Evolutionary conservation across 2,329 filamentous ascomycete genomes (phyloP).

Genomic region (Epichloe aotearoae): DNA sequence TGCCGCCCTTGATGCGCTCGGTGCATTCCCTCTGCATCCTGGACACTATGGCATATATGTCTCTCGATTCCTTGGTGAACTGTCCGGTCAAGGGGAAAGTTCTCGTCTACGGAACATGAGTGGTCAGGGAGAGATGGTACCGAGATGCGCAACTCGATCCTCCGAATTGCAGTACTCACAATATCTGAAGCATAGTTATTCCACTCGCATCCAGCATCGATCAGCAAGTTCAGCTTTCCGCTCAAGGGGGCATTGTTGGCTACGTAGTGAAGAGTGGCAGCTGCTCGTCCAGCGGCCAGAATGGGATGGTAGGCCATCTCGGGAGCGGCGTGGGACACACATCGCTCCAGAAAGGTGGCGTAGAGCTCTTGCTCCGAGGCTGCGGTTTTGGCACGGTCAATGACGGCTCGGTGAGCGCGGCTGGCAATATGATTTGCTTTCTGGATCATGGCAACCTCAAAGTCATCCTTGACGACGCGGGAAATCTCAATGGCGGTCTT

Average conservation of each 20-base stretch:
- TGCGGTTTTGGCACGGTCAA: constrained; percentile 48
- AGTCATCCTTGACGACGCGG: constrained; percentile 60
- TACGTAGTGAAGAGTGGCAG: constrained; percentile 78
- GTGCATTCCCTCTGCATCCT: constrained; percentile 78
- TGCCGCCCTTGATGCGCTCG: constrained; percentile 55
- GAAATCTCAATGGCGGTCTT: constrained; percentile 54
- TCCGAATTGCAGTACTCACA: constrained; percentile 21
- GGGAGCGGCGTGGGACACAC: constrained; percentile 60
- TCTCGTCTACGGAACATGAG: constrained; percentile 45
- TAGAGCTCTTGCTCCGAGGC: constrained; percentile 74
- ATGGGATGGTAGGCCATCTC: constrained; percentile 85
- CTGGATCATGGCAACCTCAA: constrained; percentile 59
- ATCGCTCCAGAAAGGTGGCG: constrained; percentile 63
- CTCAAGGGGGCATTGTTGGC: constrained; percentile 58
- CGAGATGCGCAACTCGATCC: not conserved
- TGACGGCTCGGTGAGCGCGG: constrained; percentile 50
- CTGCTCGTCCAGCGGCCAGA: constrained; percentile 65
- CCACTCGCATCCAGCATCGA: constrained; percentile 76
- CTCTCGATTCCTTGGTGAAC: constrained; percentile 55
- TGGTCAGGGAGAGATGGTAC: not conserved
- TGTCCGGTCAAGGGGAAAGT: constrained; percentile 65
- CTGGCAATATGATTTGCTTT: constrained; percentile 59
- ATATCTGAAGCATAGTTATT: constrained; percentile 59
- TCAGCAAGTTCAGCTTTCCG: constrained; percentile 63
- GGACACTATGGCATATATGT: constrained; percentile 73